Conservation (phyloP, 495 filamentous ascomycete species). For the Xylaria acuta region DNA sequence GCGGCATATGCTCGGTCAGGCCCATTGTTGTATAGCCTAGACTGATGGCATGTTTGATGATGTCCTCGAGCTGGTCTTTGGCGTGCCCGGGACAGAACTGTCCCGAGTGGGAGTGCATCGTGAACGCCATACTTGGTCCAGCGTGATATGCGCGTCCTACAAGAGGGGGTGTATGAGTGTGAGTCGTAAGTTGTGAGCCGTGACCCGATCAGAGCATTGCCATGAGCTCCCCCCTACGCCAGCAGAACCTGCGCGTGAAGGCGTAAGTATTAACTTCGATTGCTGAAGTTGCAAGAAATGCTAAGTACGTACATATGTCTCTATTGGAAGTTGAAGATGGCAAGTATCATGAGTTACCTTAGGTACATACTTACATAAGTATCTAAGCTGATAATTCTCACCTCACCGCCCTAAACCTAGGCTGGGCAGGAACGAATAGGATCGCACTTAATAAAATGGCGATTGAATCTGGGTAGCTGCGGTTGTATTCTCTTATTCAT, state of each 20-base stretch:
- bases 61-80: constrained; percentile 78
- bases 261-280: not conserved
- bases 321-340: not conserved
- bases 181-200: not conserved
- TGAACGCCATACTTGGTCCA: constrained; percentile 80
- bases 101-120: constrained; percentile 98
- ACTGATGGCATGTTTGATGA: constrained; percentile 79
- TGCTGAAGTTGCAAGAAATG: not conserved
- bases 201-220: not conserved
- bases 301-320: not conserved
- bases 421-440: too few species aligned
- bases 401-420: constrained; percentile 1
- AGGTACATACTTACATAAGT: too few species aligned
- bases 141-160: not conserved
- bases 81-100: constrained; percentile 95
- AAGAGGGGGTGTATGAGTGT: not conserved
- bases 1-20: constrained; percentile 97
- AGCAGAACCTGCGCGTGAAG: not conserved
- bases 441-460: too few species aligned
- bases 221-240: not conserved
- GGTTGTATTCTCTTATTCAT: not conserved
- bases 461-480: not conserved
- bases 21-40: constrained; percentile 81
- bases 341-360: not conserved
- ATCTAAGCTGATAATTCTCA: not conserved